Percentiles rank a stretch among this genome's conserved stretches.
These are phyloP conservation scores for Suillus hirtellus DNA, from an alignment of 768 basidiomycete genomes.

Conservation along the genomic window DNA sequence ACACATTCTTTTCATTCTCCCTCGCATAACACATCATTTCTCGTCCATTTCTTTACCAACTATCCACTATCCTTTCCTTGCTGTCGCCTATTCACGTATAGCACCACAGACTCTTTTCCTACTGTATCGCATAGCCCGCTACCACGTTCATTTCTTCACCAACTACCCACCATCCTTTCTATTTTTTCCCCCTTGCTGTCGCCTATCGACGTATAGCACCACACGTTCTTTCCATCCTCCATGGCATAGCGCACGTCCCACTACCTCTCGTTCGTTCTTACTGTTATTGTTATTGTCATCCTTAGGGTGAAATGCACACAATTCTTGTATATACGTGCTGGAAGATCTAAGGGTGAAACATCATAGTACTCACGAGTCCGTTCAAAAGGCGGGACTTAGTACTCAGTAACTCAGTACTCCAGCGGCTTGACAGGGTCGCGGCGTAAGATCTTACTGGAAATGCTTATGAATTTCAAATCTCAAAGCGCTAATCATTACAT, in stretches of 20 bases:
- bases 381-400: not conserved
- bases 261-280: not conserved
- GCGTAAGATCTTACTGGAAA: not conserved
- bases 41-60: not conserved
- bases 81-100: not conserved
- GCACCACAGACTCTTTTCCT: not conserved
- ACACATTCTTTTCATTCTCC: not conserved
- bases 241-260: not conserved
- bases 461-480: not conserved
- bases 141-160: too few relatives aligned
- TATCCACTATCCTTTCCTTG: not conserved
- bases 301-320: not conserved
- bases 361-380: not conserved
- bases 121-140: not conserved
- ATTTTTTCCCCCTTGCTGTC: too few relatives aligned
- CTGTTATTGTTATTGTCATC: not conserved
- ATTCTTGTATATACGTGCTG: not conserved
- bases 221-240: not conserved
- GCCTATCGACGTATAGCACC: too few relatives aligned
- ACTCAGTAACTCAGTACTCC: not conserved
- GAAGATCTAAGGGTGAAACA: not conserved
- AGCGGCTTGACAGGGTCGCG: not conserved
- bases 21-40: not conserved
- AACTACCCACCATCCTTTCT: too few relatives aligned
- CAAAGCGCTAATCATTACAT: not conserved